A percentile compares a stretch with the other conserved stretches of the same genome.
Evolutionary conservation across 1,284 basidiomycete genomes (phyloP).

Genomic region (Malassezia dermatis): DNA sequence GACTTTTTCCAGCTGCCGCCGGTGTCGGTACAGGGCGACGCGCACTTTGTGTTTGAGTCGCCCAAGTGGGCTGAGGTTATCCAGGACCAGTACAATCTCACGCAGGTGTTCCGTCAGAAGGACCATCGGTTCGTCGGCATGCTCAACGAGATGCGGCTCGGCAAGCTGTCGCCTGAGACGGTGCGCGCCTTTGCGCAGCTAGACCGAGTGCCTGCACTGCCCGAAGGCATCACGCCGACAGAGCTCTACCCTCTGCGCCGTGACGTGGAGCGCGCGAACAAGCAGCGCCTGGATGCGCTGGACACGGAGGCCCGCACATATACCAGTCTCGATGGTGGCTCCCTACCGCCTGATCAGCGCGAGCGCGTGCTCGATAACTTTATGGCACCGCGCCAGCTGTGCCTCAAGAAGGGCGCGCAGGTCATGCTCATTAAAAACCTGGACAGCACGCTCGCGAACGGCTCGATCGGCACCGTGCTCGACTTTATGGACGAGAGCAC

Average conservation of each 20-base stretch:
- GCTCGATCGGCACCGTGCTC: conserved; percentile 62
- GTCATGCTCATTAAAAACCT: conserved; percentile 67
- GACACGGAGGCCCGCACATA: conserved; percentile 24
- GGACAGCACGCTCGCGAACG: conserved; percentile 69
- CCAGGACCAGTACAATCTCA: conserved; percentile 67
- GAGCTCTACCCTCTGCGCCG: conserved; percentile 65
- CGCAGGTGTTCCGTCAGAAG: conserved; percentile 69
- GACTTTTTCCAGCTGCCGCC: conserved; percentile 97
- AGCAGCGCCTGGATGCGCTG: conserved; percentile 53
- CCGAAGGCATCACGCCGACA: conserved; percentile 32
- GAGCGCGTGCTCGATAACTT: conserved; percentile 30
- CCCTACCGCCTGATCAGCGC: conserved; percentile 20
- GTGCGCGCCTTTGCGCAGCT: conserved; percentile 27
- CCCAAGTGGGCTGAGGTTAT: conserved; percentile 69
- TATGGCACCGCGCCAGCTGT: conserved; percentile 49
- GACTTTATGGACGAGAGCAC: conserved; percentile 30
- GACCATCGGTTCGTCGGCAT: conserved; percentile 49
- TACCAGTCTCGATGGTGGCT: conserved; percentile 29
- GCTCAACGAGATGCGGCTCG: conserved; percentile 38
- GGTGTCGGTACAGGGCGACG: conserved; percentile 54
- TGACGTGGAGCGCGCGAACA: conserved; percentile 68
- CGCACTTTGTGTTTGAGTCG: conserved; percentile 59
- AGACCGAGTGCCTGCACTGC: conserved; percentile 24
- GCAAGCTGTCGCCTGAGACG: conserved; percentile 29
- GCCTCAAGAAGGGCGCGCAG: conserved; percentile 59